Base-by-base conservation (phyloP, 2,329 filamentous ascomycete genomes). In the Ophioceras dolichostomum region DNA sequence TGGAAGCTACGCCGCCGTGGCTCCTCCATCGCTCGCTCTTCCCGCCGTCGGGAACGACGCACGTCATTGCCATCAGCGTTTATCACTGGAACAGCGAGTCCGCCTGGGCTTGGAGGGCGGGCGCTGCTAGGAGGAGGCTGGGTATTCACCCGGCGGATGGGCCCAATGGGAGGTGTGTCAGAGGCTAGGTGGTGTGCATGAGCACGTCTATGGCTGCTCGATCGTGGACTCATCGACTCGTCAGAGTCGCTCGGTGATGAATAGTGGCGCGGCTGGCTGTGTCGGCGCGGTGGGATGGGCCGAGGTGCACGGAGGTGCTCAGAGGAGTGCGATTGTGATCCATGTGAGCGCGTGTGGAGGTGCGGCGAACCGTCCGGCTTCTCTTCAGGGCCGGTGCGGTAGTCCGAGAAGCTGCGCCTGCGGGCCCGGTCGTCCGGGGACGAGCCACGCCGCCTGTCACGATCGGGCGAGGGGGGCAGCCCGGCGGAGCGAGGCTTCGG, bases 351-450 rank as follows among this genome's bases (percentile, higher is more conserved):
- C 10, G n/a, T n/a, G 10, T 17, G 4, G n/a, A 18, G 10, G 34
- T n/a, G n/a, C n/a, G n/a, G n/a, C n/a, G n/a, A 5, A 19, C 14
- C 19, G 10, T 21, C 12, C 9, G 28, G 28, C 6, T 28, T 30
- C 2, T 43, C 40, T 14, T 41, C 39, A 3, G 12, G 36, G 21
- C 24, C 47, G 3, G 56, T 57, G 3, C 62, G 62, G 36, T 65
- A 61, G 39, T 73, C 70, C 3, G 68, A 70, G 48, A 68, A 66
- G 51, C 69, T 73, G 39, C 64, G 60, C 28, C 68, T 59, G 28
- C 65, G 60, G 10, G 49, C 52, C n/a, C 58, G 51, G 13, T 60
- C 59, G 13, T 67, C 64, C 8, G 54, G 54, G 1, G 60, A 51
- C 6, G 61, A 56, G 21, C 57, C 56, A 20, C 58, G 55, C 5